Evolutionary conservation across 2,329 filamentous ascomycete species (phyloP).

Genomic region (Cadophora gregata): DNA sequence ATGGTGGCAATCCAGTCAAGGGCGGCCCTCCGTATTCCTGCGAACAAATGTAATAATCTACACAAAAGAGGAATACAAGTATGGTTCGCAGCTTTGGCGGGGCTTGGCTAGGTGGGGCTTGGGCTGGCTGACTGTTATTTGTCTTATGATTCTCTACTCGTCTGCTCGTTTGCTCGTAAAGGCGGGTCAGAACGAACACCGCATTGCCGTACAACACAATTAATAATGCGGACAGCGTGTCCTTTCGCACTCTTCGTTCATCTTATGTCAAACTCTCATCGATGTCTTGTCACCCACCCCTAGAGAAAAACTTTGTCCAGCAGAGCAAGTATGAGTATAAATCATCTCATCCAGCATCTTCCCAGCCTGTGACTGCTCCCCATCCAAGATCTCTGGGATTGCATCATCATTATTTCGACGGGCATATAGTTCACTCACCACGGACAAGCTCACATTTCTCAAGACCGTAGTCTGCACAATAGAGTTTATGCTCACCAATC

Average conservation of each 20-base stretch:
- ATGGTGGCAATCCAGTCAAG: background rate
- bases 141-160: background rate
- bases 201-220: background rate
- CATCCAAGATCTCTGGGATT: no score
- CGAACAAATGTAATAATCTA: background rate
- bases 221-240: background rate
- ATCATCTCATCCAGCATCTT: background rate
- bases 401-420: no score
- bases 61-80: constrained; percentile 1
- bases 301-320: no score
- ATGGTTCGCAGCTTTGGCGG: background rate
- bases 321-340: no score
- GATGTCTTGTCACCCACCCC: no score
- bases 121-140: background rate
- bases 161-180: background rate
- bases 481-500: background rate
- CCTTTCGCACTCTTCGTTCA: background rate
- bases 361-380: background rate
- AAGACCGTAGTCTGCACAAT: background rate
- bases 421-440: background rate
- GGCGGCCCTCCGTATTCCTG: background rate
- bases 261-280: background rate
- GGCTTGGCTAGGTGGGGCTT: background rate
- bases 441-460: background rate
- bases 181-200: background rate